Percentiles rank a stretch among this genome's conserved stretches.
Conservation (phyloP, 2,329 filamentous ascomycete species). For the Lachnellula cervina region DNA sequence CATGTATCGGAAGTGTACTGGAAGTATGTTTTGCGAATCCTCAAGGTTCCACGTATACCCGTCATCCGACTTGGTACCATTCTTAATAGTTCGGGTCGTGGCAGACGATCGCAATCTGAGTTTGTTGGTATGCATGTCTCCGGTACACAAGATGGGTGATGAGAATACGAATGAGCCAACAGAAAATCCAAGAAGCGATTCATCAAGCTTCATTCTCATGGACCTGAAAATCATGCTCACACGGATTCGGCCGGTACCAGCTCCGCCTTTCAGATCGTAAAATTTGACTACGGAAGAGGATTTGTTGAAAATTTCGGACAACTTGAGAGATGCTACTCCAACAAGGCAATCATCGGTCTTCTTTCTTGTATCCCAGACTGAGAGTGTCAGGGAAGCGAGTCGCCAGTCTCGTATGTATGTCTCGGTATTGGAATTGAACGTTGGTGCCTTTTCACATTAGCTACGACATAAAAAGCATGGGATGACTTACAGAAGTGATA, state of each 20-base stretch:
- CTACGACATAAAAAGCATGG: too few species aligned
- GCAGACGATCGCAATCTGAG: conserved; percentile 12
- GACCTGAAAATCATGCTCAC: conserved; percentile 18
- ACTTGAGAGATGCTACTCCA: conserved; percentile 14
- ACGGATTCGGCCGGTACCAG: conserved; percentile 15
- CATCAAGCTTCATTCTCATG: conserved; percentile 20
- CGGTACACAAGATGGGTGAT: conserved; percentile 10
- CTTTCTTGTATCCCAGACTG: conserved; percentile 19
- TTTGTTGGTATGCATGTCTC: conserved; percentile 9
- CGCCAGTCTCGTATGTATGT: conserved; percentile 19
- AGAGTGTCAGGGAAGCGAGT: conserved; percentile 13
- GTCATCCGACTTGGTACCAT: conserved; percentile 3
- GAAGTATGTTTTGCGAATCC: conserved; percentile 8
- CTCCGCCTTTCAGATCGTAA: conserved; percentile 18
- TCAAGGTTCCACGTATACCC: conserved; percentile 6
- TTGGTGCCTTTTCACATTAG: conserved; percentile 6
- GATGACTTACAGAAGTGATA: conserved; percentile 1
- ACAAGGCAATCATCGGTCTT: conserved; percentile 17
- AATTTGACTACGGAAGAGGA: conserved; percentile 17
- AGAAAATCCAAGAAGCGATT: conserved; percentile 12
- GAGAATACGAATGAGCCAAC: conserved; percentile 16
- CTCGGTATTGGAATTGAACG: conserved; percentile 16
- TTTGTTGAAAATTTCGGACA: conserved; percentile 17
- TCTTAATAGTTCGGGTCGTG: conserved; percentile 10
- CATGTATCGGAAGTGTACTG: conserved; percentile 15